Percentiles rank a stretch among this genome's conserved stretches.
These are phyloP conservation scores for Claviceps africana DNA, from an alignment of 2,329 filamentous ascomycete genomes.

Conservation along the genomic window DNA sequence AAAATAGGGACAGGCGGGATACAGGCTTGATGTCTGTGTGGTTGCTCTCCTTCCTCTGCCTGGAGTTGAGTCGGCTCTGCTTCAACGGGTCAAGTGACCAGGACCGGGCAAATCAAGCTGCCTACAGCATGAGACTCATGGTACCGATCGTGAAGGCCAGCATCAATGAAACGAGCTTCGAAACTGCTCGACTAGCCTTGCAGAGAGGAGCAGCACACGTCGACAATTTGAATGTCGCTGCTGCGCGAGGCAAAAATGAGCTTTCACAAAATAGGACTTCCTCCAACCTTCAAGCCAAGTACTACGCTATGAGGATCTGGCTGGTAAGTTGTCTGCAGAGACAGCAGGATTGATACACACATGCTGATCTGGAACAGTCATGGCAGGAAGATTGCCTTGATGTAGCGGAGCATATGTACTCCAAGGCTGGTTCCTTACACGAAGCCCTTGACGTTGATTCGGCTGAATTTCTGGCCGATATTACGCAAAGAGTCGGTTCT, in stretches of 20 bases:
- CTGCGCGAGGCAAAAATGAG: constrained; percentile 1
- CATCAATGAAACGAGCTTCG: constrained; percentile 38
- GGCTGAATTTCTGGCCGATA: constrained; percentile 49
- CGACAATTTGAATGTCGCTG: background rate
- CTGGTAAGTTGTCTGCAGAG: constrained; percentile 37
- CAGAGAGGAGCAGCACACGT: constrained; percentile 39
- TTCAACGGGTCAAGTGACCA: constrained; percentile 12
- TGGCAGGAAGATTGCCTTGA: constrained; percentile 63
- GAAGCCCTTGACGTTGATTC: constrained; percentile 30
- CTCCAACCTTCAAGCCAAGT: constrained; percentile 40
- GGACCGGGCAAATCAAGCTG: constrained; percentile 22
- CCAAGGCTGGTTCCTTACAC: constrained; percentile 34
- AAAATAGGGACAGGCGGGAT: constrained; percentile 7
- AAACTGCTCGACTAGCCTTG: constrained; percentile 46
- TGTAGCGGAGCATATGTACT: constrained; percentile 65
- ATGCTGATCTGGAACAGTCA: constrained; percentile 33
- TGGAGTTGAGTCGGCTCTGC: constrained; percentile 40
- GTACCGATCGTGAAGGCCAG: constrained; percentile 47
- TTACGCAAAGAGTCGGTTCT: constrained; percentile 60
- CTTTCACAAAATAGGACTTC: too few relatives aligned
- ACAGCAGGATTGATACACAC: background rate
- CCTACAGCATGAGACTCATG: constrained; percentile 51
- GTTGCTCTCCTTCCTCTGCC: constrained; percentile 50
- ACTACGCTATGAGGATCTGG: constrained; percentile 49
- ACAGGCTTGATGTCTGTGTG: constrained; percentile 27